phyloP scores from a whole-genome alignment of 108 stramenopile species.

The Stephanodiscus minutulus region DNA sequence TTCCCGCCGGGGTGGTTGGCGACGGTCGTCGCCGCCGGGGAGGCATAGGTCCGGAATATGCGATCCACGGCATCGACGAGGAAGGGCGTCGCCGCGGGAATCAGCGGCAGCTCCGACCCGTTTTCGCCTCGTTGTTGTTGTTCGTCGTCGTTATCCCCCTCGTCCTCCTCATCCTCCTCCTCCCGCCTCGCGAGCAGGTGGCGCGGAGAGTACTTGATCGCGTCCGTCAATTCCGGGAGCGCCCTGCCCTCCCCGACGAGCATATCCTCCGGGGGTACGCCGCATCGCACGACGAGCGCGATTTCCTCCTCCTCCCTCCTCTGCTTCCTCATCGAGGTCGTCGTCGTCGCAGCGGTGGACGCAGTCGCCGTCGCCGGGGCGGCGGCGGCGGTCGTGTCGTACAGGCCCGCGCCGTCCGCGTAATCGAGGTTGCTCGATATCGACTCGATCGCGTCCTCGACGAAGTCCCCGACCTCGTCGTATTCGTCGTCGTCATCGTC shows the following conservation, averaged over 20 bases:
- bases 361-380: not conserved
- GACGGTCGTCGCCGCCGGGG: slow-evolving; percentile 1
- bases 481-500: too few species aligned
- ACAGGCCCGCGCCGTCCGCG: slow-evolving; percentile 16
- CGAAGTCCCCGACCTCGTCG: slow-evolving; percentile 19
- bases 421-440: slow-evolving; percentile 40
- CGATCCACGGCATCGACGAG: slow-evolving; percentile 49
- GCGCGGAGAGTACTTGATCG: slow-evolving; percentile 45
- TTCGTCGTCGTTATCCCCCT: not conserved
- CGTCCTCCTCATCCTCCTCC: not conserved
- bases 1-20: too few species aligned
- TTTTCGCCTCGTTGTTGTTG: too few species aligned
- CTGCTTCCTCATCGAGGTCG: slow-evolving; percentile 6
- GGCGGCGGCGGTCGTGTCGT: slow-evolving; percentile 25
- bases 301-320: slow-evolving; percentile 51
- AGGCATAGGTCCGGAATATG: slow-evolving; percentile 69
- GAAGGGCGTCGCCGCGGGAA: slow-evolving; percentile 54
- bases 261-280: slow-evolving; percentile 62
- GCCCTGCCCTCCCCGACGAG: slow-evolving; percentile 63
- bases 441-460: slow-evolving; percentile 28
- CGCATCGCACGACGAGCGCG: slow-evolving; percentile 74
- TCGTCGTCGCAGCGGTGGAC: slow-evolving; percentile 1
- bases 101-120: slow-evolving; percentile 3
- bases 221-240: slow-evolving; percentile 61
- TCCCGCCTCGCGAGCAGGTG: slow-evolving; percentile 40